These are phyloP conservation scores for Akanthomyces dipterigenus DNA, from an alignment of 2,329 filamentous ascomycete genomes.

Conservation along the genomic window DNA sequence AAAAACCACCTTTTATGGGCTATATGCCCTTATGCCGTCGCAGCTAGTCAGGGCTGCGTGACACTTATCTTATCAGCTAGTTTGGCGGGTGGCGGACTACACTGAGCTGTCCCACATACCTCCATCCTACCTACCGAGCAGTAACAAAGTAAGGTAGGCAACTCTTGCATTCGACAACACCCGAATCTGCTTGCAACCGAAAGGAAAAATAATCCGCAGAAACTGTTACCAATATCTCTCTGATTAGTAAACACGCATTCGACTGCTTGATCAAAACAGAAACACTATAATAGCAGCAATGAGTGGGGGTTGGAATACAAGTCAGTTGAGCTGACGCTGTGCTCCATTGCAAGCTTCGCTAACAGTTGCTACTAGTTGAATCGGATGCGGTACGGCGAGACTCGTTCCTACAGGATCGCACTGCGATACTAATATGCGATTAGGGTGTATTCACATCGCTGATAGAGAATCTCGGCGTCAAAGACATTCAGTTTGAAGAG, in stretches of 20 bases:
- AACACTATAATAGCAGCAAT: conserved; percentile 30
- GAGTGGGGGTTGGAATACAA: conserved; percentile 93
- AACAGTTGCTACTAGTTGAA: conserved; percentile 53
- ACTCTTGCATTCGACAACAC: background rate
- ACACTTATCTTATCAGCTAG: conserved; percentile 11
- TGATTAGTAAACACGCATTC: background rate
- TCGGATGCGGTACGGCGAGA: conserved; percentile 72
- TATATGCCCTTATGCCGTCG: no score
- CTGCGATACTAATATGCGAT: conserved; percentile 11
- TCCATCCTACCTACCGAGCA: no score
- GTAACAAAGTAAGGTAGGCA: background rate
- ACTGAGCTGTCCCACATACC: background rate
- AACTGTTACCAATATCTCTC: background rate
- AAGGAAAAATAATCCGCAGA: background rate
- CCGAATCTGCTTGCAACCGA: background rate
- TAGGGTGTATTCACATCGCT: conserved; percentile 95
- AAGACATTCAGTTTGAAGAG: conserved; percentile 95
- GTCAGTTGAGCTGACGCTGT: conserved; percentile 34
- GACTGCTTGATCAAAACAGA: background rate
- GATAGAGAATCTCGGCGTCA: conserved; percentile 83
- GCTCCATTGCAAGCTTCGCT: conserved; percentile 12
- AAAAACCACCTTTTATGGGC: no score
- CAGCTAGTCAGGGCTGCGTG: no score
- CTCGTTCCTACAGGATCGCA: background rate
- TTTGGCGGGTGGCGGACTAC: background rate